Evolutionary conservation across 257 asterid genomes (phyloP), one percentile per base, ranked within the genome.

Genomic region (Verbascum thapsus): DNA sequence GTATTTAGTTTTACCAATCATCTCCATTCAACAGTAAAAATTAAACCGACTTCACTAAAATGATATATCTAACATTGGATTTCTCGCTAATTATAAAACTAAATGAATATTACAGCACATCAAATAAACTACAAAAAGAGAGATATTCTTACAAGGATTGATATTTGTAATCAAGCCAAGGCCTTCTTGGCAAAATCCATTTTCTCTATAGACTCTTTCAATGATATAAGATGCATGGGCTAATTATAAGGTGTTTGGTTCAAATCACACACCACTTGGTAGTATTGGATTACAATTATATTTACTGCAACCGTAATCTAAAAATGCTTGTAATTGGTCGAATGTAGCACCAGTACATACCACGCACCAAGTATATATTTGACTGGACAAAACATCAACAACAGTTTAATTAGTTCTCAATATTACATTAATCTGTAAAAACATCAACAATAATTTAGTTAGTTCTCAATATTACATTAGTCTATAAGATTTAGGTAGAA

Each of bases 321-420:
- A 2, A 58, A 58, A 58, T 18, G 10, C 38, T 40, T 39, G 63
- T 3, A 58, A 6, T 7, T 40, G 10, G 35, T 40, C 19, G 10
- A 9, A 35, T 2, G 49, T 35, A 1, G 63, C 50, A 6, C 63
- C 63, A 9, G 47, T 56, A 8, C 10, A 0, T 1, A 48, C 63
- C 43, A 56, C 48, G 37, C 63, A 58, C 63, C 63, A 58, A 17
- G 5, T n/a, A 15, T n/a, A n/a, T n/a, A n/a, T 26, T 8, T 40
- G 2, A 26, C 32, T 26, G 32, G 32, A 26, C 32, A n/a, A 26
- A 26, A 26, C 32, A 26, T 26, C 3, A 26, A 26, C 5, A 26
- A n/a, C n/a, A n/a, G n/a, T n/a, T 26, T 26, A 26, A 5, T 26
- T 26, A 26, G 2, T 26, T 2, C 32, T 26, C 32, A 26, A 26